Evolutionary conservation across 2,329 filamentous ascomycete genomes (phyloP).

Genomic region (Fusarium sp.): DNA sequence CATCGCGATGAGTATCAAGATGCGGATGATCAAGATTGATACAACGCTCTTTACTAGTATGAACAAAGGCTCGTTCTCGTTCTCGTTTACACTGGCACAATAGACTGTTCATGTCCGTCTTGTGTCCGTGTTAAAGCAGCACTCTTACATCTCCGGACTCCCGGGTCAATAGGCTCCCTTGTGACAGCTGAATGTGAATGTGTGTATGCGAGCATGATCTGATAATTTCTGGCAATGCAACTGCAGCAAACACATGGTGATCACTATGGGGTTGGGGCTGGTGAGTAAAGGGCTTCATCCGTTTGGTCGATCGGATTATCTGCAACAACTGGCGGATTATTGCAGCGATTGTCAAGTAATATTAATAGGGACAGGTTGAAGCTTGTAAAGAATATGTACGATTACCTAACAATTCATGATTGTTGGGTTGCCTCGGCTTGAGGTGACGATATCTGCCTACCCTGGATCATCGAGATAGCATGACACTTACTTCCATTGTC

Average conservation of each 20-base stretch:
- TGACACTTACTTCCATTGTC: background rate
- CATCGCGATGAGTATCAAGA: background rate
- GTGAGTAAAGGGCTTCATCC: background rate
- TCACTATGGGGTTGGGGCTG: background rate
- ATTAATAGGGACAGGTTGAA: background rate
- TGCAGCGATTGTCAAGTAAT: background rate
- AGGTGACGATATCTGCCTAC: background rate
- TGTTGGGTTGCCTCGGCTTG: background rate
- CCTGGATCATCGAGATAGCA: background rate
- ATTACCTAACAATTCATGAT: background rate
- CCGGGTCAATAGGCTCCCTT: background rate
- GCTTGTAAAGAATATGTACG: background rate
- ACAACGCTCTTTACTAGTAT: background rate
- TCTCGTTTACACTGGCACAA: background rate
- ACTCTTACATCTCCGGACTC: background rate
- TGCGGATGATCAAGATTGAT: background rate
- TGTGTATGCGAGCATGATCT: slow-evolving; percentile 4
- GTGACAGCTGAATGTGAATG: background rate
- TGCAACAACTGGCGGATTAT: background rate
- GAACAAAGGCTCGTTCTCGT: background rate
- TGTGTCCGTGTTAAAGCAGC: background rate
- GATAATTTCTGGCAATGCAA: slow-evolving; percentile 7
- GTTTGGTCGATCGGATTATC: slow-evolving; percentile 1
- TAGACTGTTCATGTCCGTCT: background rate
- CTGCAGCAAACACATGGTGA: background rate